Evolutionary conservation across 257 asterid species (phyloP), one percentile per base, ranked within the genome.

Genomic region (Solanum etuberosum): DNA sequence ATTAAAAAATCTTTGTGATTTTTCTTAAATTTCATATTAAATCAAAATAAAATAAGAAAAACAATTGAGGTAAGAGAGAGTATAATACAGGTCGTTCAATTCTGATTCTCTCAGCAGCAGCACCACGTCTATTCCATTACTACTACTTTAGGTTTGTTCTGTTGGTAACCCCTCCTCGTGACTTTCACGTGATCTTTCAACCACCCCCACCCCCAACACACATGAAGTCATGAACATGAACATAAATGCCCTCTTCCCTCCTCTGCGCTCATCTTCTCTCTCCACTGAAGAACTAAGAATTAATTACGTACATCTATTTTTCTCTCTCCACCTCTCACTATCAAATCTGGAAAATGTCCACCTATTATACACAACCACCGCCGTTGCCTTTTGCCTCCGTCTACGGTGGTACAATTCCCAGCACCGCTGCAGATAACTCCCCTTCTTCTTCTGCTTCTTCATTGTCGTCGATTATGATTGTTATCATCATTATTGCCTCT

Each of bases 401-500:
- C 8, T 68, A 84, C 85, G 88, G 90, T 82, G 90, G 89, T 3
- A 72, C 54, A 27, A 38, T 71, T 25, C 7, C 42, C 86, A 43
- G 72, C 57, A 42, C 88, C n/a, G 85, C 37, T 34, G 37, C 3
- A 3, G 59, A 87, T 46, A 83, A 85, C 67, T 34, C 91, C 0
- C 65, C 90, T 3, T 86, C 92, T 14, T 7, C 87, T 48, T 88
- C 40, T 37, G 7, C 34, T n/a, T 4, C 20, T 9, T 25, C 34
- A 3, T 34, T 34, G 4, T 65, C 98, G 1, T 92, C 98, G 23
- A 89, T 92, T 4, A 80, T 92, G 40, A 91, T 95, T 1, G 91
- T 94, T 2, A 88, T 94, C 7, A 92, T 95, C 3, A 89, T 97
- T 4, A 42, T 95, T 20, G 94, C 97, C 8, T 94, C 98, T 20